A percentile compares a stretch with the other conserved stretches of the same genome.
Evolutionary conservation across 306 rosid species (phyloP).

Genomic region (Lablab purpureus): DNA sequence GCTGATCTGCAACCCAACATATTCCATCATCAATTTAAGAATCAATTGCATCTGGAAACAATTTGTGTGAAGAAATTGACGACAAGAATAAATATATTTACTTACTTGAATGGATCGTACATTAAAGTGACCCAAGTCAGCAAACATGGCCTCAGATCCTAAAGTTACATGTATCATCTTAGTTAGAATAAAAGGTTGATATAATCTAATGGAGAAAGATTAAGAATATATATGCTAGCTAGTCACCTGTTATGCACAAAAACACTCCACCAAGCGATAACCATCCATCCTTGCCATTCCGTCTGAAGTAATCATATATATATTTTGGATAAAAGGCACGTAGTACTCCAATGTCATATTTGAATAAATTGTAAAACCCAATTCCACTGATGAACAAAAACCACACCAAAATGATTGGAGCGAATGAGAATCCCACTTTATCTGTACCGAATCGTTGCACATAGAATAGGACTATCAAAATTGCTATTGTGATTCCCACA

Average conservation of each 20-base stretch:
- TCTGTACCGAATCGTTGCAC: slow-evolving; percentile 59
- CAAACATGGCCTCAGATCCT: slow-evolving; percentile 97
- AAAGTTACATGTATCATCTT: not conserved
- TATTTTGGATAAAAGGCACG: slow-evolving; percentile 59
- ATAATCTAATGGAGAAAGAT: not conserved
- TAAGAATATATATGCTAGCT: not conserved
- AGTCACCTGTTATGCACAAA: slow-evolving; percentile 53
- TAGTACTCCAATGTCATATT: slow-evolving; percentile 52
- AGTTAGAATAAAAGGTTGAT: slow-evolving; percentile 15
- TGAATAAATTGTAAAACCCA: slow-evolving; percentile 57
- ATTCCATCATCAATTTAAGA: not conserved
- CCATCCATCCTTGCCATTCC: slow-evolving; percentile 61
- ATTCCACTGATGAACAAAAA: slow-evolving; percentile 53
- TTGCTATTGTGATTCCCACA: slow-evolving; percentile 53
- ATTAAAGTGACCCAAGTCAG: slow-evolving; percentile 89
- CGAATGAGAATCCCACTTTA: slow-evolving; percentile 57
- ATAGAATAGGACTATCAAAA: slow-evolving; percentile 42
- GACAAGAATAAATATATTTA: slow-evolving; percentile 41
- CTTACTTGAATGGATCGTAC: slow-evolving; percentile 79
- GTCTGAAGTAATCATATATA: slow-evolving; percentile 55
- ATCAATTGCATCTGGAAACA: not conserved
- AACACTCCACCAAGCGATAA: slow-evolving; percentile 61
- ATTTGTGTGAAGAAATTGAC: too few relatives aligned
- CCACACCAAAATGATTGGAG: slow-evolving; percentile 50
- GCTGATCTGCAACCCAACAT: slow-evolving; percentile 50